phyloP scores from a whole-genome alignment of 2,329 filamentous ascomycete genomes.

The Cladosporium sp. region DNA sequence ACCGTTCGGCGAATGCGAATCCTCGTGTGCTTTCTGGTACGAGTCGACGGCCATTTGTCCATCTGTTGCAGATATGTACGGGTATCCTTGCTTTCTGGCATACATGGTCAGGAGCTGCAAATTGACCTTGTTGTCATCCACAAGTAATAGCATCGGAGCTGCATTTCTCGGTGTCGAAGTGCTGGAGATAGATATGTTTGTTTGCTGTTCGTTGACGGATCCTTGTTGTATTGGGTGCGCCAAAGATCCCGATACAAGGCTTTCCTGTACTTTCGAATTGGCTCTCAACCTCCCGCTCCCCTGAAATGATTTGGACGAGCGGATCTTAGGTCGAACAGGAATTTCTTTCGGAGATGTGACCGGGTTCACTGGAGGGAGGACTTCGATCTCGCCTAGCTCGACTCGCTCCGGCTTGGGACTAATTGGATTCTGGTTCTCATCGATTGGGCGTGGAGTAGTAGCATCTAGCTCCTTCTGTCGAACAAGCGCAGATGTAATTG shows the following conservation, averaged over 20 bases:
- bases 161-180: too few species aligned
- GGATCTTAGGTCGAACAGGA: neutral
- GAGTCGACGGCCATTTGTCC: slow-evolving; percentile 51
- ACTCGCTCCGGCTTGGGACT: neutral
- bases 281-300: neutral
- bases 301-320: neutral
- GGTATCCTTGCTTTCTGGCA: slow-evolving; percentile 39
- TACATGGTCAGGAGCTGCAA: slow-evolving; percentile 36
- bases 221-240: neutral
- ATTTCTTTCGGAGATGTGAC: neutral
- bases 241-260: neutral
- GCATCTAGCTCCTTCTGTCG: slow-evolving; percentile 1
- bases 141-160: slow-evolving; percentile 28
- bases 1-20: neutral
- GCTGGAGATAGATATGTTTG: neutral
- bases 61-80: slow-evolving; percentile 47
- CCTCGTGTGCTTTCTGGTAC: slow-evolving; percentile 35
- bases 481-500: neutral
- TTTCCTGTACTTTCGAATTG: neutral
- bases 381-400: neutral
- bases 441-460: neutral
- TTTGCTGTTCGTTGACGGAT: neutral
- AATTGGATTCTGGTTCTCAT: neutral
- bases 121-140: slow-evolving; percentile 39
- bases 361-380: neutral